These are phyloP conservation scores for Microsporum canis DNA, from an alignment of 2,329 filamentous ascomycete genomes.

Conservation along the genomic window DNA sequence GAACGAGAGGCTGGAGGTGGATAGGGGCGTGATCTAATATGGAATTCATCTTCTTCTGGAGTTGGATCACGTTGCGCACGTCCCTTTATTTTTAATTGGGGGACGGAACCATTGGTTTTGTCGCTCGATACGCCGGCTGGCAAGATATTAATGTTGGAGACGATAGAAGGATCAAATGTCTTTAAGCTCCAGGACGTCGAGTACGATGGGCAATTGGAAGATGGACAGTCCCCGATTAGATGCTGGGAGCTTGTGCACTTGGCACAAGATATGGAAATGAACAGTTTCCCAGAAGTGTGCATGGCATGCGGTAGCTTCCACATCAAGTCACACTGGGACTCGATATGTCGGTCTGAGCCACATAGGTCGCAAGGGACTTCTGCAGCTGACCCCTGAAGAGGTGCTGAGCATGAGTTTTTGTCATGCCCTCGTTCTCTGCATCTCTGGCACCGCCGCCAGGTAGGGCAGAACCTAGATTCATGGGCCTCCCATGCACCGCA, in stretches of 20 bases:
- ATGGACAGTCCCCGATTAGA: constrained; percentile 36
- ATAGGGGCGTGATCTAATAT: constrained; percentile 21
- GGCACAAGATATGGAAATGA: constrained; percentile 36
- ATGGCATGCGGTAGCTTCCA: constrained; percentile 39
- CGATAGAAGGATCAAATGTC: constrained; percentile 25
- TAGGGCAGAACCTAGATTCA: constrained; percentile 30
- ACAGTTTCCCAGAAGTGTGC: constrained; percentile 20
- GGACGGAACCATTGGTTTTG: constrained; percentile 15
- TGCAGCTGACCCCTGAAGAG: constrained; percentile 45
- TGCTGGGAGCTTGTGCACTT: constrained; percentile 35
- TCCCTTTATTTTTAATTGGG: constrained; percentile 28
- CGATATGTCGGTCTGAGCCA: constrained; percentile 44
- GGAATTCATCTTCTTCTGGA: constrained; percentile 28
- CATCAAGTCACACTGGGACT: constrained; percentile 48
- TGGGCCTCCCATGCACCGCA: constrained; percentile 34
- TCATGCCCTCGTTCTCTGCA: constrained; percentile 54
- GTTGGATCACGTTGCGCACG: constrained; percentile 23
- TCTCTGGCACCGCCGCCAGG: constrained; percentile 37
- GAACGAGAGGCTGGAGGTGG: constrained; percentile 21
- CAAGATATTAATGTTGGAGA: constrained; percentile 30
- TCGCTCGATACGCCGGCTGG: constrained; percentile 12
- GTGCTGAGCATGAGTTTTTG: constrained; percentile 43
- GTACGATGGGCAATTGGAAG: constrained; percentile 18
- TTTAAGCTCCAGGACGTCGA: constrained; percentile 32
- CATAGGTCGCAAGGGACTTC: constrained; percentile 52